Evolutionary conservation across 108 stramenopile species (phyloP).

Genomic region (Cyclotella baltica): DNA sequence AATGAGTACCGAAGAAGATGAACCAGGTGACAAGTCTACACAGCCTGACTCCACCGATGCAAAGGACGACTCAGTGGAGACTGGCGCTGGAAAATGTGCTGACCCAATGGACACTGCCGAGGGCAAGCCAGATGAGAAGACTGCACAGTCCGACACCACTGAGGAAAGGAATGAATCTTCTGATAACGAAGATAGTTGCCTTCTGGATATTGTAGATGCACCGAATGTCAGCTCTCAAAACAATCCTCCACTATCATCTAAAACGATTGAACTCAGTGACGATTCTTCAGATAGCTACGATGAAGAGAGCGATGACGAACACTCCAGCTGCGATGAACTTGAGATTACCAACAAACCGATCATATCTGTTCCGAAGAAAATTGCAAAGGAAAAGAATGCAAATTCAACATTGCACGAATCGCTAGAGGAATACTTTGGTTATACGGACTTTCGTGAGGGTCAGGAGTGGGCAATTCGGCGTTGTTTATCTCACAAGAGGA

Average conservation of each 20-base stretch:
- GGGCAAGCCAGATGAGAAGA: no score
- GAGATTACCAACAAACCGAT: constrained; percentile 33
- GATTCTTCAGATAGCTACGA: constrained; percentile 53
- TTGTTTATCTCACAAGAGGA: constrained; percentile 69
- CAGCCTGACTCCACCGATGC: no score
- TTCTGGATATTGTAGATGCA: constrained; percentile 15
- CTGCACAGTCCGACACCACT: constrained; percentile 5
- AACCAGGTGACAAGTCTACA: neutral
- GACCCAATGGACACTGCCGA: no score
- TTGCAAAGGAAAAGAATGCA: neutral
- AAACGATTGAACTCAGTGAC: constrained; percentile 46
- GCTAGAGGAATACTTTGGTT: constrained; percentile 73
- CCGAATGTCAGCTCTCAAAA: neutral
- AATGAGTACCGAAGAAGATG: constrained; percentile 1
- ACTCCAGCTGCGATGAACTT: constrained; percentile 58
- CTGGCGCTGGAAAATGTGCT: no score
- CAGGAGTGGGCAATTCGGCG: constrained; percentile 94
- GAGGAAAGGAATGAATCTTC: constrained; percentile 28
- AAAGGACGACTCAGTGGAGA: no score
- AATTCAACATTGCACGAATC: constrained; percentile 41
- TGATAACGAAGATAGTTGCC: neutral
- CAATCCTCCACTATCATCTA: neutral
- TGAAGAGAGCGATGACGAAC: constrained; percentile 48
- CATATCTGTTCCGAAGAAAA: neutral
- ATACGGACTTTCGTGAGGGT: constrained; percentile 79